These are phyloP conservation scores for Emmonsiellopsis sp. DNA, from an alignment of 2,329 filamentous ascomycete species.

Conservation along the genomic window DNA sequence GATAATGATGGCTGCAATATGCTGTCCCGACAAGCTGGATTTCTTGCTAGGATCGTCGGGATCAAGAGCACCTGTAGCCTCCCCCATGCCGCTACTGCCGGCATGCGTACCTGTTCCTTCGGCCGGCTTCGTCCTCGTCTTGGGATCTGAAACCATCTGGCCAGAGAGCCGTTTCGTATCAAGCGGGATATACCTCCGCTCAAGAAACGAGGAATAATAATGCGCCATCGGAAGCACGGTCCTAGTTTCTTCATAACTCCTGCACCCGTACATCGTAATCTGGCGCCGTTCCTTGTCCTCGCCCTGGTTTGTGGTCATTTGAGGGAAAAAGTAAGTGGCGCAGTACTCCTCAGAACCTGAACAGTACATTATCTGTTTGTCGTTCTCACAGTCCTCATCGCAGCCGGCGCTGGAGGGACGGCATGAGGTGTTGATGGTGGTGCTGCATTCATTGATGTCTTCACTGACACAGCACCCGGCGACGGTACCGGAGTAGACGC, in stretches of 20 bases:
- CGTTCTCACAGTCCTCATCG: background rate
- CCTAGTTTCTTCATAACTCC: background rate
- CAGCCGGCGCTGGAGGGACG: background rate
- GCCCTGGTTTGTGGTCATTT: no score
- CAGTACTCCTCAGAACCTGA: background rate
- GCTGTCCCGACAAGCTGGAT: background rate
- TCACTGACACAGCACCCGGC: background rate
- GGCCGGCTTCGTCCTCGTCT: background rate
- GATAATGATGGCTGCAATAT: background rate
- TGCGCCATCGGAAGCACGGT: background rate
- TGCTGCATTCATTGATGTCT: background rate
- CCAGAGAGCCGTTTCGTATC: background rate
- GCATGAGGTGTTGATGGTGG: background rate
- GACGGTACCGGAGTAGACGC: background rate
- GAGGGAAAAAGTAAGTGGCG: background rate
- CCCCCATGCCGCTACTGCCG: no score
- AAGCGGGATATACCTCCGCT: background rate
- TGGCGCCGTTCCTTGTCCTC: no score
- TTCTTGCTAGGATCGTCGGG: background rate
- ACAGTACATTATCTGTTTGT: background rate
- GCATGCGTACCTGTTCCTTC: background rate
- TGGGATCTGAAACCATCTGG: no score
- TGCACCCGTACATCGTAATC: background rate
- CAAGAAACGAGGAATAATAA: background rate
- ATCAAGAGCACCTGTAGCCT: background rate